A percentile compares a stretch with the other conserved stretches of the same genome.
Conservation (phyloP, 352 stramenopile species). For the Globisporangium nodosum region DNA sequence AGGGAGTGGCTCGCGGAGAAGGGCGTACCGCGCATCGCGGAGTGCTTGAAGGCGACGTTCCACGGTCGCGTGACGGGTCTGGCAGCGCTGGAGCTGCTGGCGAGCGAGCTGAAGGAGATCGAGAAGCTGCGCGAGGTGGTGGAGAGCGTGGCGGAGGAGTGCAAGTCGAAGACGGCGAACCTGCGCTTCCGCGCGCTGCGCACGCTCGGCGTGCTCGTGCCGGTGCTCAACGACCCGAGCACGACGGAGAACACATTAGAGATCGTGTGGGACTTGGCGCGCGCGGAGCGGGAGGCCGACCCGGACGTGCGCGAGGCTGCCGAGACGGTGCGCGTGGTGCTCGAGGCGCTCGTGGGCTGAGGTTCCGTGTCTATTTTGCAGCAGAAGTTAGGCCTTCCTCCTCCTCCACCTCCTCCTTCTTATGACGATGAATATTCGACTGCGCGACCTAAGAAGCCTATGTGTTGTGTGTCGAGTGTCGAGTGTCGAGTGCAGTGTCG, state of each 20-base stretch:
- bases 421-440: not conserved
- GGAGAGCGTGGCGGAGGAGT: conserved; percentile 64
- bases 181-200: conserved; percentile 76
- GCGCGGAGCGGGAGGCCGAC: conserved; percentile 56
- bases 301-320: conserved; percentile 74
- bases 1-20: conserved; percentile 73
- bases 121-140: conserved; percentile 69
- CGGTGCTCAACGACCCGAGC: conserved; percentile 55
- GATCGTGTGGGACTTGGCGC: conserved; percentile 63
- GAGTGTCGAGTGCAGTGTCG: too few species aligned
- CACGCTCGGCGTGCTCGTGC: conserved; percentile 58
- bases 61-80: conserved; percentile 66
- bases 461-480: too few species aligned
- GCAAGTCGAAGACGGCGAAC: conserved; percentile 74
- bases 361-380: conserved; percentile 13
- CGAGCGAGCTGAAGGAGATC: conserved; percentile 49
- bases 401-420: not conserved
- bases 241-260: conserved; percentile 70
- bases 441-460: not conserved
- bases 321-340: conserved; percentile 37
- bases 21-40: conserved; percentile 47
- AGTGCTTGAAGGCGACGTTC: conserved; percentile 71
- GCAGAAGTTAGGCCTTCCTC: not conserved
- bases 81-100: conserved; percentile 59
- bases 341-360: conserved; percentile 26